Evolutionary conservation across 2,329 filamentous ascomycete species (phyloP), one percentile per base, ranked within the genome.

Genomic region (Seiridium unicorne): DNA sequence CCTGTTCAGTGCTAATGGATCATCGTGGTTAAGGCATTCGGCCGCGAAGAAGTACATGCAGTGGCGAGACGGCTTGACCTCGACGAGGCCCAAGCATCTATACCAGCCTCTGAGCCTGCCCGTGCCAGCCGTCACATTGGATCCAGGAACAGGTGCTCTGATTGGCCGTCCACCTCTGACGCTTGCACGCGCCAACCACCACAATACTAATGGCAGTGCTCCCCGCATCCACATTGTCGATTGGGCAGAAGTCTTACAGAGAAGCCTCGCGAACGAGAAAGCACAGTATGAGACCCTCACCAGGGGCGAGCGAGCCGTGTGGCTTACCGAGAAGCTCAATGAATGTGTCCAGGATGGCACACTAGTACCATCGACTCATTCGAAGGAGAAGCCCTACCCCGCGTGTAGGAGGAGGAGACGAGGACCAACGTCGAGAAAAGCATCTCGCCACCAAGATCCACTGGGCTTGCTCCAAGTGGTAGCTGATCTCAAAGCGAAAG

Each of bases 201-300:
- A 74, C 62, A 32, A 8, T 18, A 66, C 70, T 59, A 68, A 69
- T 36, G 72, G 76, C 35, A 70, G 74, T 54, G 67, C 69, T 7
- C 66, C 73, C 10, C 72, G 74, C 2, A 81, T 94, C n/a, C 83
- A 89, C 5, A 80, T 96, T 18, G 90, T 89, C 1, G 90, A 89
- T 69, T 96, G 92, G 92, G 92, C 92, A 0, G 84, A 87, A 6
- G 90, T 95, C 66, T 79, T 96, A 0, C 91, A 96, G 70, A 85
- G 86, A 59, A 92, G 89, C 68, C 78, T 95, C 1, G 83, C 87
- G 35, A 89, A 88, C 60, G 92, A 95, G 71, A 84, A 87, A n/a
- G 83, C 85, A 35, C 79, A 86, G 64, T 93, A 88, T 62, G 87
- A 90, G 62, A 77, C 82, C 6, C 76, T 91, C 0, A 82, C 84